Base-by-base conservation (phyloP, 805 yeast genomes). In the Lipomyces chichibuensis region DNA sequence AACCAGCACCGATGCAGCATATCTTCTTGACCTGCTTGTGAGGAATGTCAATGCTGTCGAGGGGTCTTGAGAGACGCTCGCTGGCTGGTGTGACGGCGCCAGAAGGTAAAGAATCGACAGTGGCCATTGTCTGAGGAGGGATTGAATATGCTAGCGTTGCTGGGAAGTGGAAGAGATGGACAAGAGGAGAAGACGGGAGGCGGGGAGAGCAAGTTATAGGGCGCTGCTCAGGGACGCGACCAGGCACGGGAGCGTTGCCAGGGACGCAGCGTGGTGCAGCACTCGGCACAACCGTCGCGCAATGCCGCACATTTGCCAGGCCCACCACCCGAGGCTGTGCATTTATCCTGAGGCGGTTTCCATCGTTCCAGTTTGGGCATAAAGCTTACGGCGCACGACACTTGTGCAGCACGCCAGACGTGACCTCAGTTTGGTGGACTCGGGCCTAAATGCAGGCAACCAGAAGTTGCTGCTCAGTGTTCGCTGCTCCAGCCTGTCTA, bases 1-100 rank as follows among this genome's bases (percentile, higher is more conserved):
- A 74, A 56, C 77, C 77, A 57, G 77, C 77, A 37, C 77, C 77
- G 33, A 74, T 71, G 63, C 77, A 74, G 70, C 77, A 77, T 57
- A 77, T 77, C 71, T 67, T 70, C 51, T 43, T 65, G 61, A 72
- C 56, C 46, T 56, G 53, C 65, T 68, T 68, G 71, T 67, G 71
- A 27, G 71, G 71, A 20, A 68, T 54, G 51, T 59, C 67, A 63
- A 60, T 56, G 60, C 59, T 32, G 56, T 63, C 68, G 49, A 67
- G 64, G 14, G 71, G 66, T 35, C 64, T 57, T 3, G 70, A 57
- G 59, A 67, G 65, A 51, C 67, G 67, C 67, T 64, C 67, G 68
- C 39, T 64, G 43, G 67, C 67, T 13, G 67, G 67, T 39, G 67
- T 64, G 52, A 64, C 67, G 27, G 67, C 60, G 49, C 67, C 67